Evolutionary conservation across 2,329 filamentous ascomycete species (phyloP).

Genomic region (Pezizomycotina sp.): DNA sequence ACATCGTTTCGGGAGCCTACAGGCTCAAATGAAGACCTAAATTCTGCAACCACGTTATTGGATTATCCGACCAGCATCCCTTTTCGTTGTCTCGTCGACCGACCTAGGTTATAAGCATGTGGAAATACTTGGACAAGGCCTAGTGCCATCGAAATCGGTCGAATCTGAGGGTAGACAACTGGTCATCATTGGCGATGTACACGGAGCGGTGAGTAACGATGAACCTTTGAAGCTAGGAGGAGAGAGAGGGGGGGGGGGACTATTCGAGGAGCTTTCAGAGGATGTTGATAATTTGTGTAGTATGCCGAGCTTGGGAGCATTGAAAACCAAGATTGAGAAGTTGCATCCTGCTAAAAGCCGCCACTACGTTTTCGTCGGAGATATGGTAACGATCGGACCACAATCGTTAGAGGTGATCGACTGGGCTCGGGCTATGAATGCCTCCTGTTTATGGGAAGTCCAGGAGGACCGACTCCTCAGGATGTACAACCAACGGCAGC

Average conservation of each 20-base stretch:
- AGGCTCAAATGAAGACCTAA: too few species aligned
- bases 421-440: constrained; percentile 53
- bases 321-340: too few species aligned
- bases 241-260: too few species aligned
- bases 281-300: constrained; percentile 8
- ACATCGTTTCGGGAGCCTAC: too few species aligned
- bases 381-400: constrained; percentile 74
- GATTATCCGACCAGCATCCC: too few species aligned
- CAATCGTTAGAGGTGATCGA: constrained; percentile 64
- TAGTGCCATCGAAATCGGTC: too few species aligned
- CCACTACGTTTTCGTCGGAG: constrained; percentile 60
- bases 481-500: constrained; percentile 31
- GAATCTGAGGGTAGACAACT: too few species aligned
- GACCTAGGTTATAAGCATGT: too few species aligned
- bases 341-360: constrained; percentile 47
- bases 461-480: constrained; percentile 78
- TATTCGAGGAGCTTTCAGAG: constrained; percentile 12
- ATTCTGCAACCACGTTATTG: too few species aligned
- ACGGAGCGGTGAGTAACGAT: constrained; percentile 62
- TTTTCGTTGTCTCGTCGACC: too few species aligned
- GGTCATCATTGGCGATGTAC: constrained; percentile 77
- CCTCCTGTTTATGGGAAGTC: constrained; percentile 76
- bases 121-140: too few species aligned
- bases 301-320: constrained; percentile 10
- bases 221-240: too few species aligned